Percentiles rank a stretch among this genome's conserved stretches.
These are phyloP conservation scores for Fraxinus greggii DNA, from an alignment of 305 asterid genomes.

Conservation along the genomic window DNA sequence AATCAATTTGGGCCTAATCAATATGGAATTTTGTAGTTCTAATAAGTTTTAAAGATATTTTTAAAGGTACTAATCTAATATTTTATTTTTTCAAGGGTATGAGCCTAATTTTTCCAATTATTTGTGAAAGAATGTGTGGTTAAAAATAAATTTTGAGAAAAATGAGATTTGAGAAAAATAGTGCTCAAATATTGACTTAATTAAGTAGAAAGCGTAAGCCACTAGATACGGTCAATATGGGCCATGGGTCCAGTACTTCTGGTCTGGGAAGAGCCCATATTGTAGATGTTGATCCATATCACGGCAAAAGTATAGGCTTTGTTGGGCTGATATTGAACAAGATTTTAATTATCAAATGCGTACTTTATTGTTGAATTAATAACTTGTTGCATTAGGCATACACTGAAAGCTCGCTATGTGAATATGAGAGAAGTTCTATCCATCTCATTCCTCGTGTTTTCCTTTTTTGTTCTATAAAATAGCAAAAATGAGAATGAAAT, in stretches of 20 bases:
- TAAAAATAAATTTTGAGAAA: too few relatives aligned
- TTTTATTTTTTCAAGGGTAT: too few relatives aligned
- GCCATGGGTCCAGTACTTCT: not conserved
- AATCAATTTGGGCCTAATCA: too few relatives aligned
- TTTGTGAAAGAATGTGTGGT: too few relatives aligned
- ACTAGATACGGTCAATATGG: not conserved
- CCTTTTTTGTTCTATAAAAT: too few relatives aligned
- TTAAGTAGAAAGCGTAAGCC: not conserved
- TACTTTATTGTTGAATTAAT: not conserved
- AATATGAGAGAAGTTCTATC: not conserved
- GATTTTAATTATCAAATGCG: not conserved
- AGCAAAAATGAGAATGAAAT: not conserved
- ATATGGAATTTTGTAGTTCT: too few relatives aligned
- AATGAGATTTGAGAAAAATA: too few relatives aligned
- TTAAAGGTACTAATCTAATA: too few relatives aligned
- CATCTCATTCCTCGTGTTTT: not conserved
- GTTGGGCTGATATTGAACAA: not conserved
- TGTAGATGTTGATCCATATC: not conserved
- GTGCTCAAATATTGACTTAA: too few relatives aligned
- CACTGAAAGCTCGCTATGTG: too few relatives aligned
- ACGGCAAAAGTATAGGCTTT: not conserved
- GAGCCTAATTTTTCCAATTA: too few relatives aligned
- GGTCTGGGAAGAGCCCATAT: not conserved
- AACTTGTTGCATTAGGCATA: fast-evolving
- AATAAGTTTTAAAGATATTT: too few relatives aligned